Base-by-base conservation (phyloP, 2,329 filamentous ascomycete genomes). In the Lachnum nothofagi region DNA sequence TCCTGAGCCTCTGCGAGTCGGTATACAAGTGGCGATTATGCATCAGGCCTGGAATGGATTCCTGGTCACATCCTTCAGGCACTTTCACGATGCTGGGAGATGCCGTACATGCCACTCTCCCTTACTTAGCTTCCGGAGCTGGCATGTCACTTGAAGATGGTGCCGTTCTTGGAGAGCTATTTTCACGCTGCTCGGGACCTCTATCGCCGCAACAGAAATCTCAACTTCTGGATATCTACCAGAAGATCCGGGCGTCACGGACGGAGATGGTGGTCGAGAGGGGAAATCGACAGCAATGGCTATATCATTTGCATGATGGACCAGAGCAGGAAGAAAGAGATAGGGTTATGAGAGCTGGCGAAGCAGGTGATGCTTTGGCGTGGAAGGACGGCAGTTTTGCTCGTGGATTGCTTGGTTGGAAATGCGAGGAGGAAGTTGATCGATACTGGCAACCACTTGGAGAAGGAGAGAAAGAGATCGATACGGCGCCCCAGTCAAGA, bases 101-200 rank as follows among this genome's bases (percentile, higher is more conserved):
- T 57, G 78, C 80, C 0, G 79, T 80, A 2, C 80, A 85, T 53
- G 80, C 82, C 1, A 84, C 79, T 0, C 68, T 85, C 0, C 82
- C 82, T 0, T 85, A 85, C 59, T 68, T 82, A 0, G 78, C 78
- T 2, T 72, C 67, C 5, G 73, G 65, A 2, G 79, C 78, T 0
- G 78, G 78, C 2, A 82, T 82, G 78, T 74, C 75, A 3, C 68
- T 83, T 1, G 80, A 83, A 62, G 80, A 83, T 46, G 79, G 70
- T 0, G 76, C 76, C 2, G 76, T 80, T 0, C 67, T 82, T 0
- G 78, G 80, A 0, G 65, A 80, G 38, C 79, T 77, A 47, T 69
- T 82, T 1, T 70, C 70, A 0, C 69, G 70, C 4, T 54, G 48
- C 53, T 12, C 23, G 19, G n/a, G 29, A 12, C n/a, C 46, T 35